A percentile compares a stretch with the other conserved stretches of the same genome.
Evolutionary conservation across 306 rosid genomes (phyloP).

Genomic region (Pyrus communis): DNA sequence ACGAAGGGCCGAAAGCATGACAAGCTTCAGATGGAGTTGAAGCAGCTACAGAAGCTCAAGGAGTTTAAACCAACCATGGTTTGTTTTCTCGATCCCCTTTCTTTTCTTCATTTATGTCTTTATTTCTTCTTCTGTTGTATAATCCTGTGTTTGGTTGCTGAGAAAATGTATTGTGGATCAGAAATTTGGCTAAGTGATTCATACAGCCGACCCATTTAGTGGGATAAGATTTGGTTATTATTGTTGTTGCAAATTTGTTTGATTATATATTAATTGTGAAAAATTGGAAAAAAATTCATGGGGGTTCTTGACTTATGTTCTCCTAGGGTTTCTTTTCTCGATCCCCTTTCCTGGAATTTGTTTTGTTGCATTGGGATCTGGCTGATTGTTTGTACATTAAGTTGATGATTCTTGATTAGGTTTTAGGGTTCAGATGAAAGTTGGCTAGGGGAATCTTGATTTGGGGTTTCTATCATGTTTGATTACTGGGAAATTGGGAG

Average conservation of each 20-base stretch:
- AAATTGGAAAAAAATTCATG: neutral
- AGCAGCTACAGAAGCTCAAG: constrained; percentile 72
- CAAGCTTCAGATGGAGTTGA: constrained; percentile 72
- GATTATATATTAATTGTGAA: neutral
- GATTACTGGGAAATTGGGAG: neutral
- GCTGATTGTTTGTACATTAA: neutral
- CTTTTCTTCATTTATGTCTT: neutral
- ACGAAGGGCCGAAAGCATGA: constrained; percentile 48
- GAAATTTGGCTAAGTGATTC: neutral
- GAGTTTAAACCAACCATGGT: constrained; percentile 92
- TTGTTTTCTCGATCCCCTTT: neutral
- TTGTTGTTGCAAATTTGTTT: neutral
- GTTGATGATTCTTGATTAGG: too few relatives aligned
- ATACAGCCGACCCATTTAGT: too few relatives aligned
- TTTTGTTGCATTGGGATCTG: neutral
- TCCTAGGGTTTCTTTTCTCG: neutral
- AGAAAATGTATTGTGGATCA: neutral
- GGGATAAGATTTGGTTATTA: too few relatives aligned
- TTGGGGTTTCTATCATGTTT: neutral
- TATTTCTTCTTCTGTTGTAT: too few relatives aligned
- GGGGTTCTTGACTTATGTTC: neutral
- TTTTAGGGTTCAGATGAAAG: neutral
- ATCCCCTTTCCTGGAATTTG: neutral
- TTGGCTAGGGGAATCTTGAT: neutral
- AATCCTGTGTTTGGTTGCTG: neutral